Base-by-base conservation (phyloP, 2,329 filamentous ascomycete genomes). In the Fonsecaea erecta region DNA sequence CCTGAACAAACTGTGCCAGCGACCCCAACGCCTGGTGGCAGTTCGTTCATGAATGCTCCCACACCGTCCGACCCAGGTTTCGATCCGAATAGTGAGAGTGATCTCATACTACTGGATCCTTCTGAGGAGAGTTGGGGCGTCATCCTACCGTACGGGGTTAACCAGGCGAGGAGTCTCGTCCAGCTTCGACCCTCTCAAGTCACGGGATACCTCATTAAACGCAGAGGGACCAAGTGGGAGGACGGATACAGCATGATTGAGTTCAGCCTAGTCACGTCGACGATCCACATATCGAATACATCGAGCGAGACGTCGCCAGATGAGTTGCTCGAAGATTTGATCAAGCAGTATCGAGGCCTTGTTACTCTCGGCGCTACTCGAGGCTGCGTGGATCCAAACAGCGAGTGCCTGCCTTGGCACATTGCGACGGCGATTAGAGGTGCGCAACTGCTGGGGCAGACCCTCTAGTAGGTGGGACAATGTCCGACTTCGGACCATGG, bases 81-180 rank as follows among this genome's bases (percentile, higher is more conserved):
- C 30, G 68, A 71, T 51, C 62, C 70, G 11, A 69, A 66, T 46
- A 46, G 52, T 26, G 86, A 88, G 64, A 79, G 81, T 0, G 86
- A 88, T 57, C 82, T 84, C 1, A 78, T 83, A 9, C 80, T 89
- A 11, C 75, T 85, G 43, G 86, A 89, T 70, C 75, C 82, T 18
- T 81, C 80, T 24, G 86, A 89, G 71, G 86, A 89, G 68, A 84
- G 83, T 0, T 88, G 85, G 84, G 81, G 79, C 34, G 75, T 87
- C 7, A 78, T 87, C 21, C 77, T 88, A 63, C 82, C 81, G 0
- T 83, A 84, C 70, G 80, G 77, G 30, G 70, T 80, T 35, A 79
- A 79, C 63, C 77, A 75, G 63, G 78, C 78, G 3, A 73, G 75
- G 0, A 77, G 77, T 53, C 70, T 81, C 37, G 77, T 77, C 7